Base-by-base conservation (phyloP, 768 basidiomycete species). In the Psilocybe sp. region DNA sequence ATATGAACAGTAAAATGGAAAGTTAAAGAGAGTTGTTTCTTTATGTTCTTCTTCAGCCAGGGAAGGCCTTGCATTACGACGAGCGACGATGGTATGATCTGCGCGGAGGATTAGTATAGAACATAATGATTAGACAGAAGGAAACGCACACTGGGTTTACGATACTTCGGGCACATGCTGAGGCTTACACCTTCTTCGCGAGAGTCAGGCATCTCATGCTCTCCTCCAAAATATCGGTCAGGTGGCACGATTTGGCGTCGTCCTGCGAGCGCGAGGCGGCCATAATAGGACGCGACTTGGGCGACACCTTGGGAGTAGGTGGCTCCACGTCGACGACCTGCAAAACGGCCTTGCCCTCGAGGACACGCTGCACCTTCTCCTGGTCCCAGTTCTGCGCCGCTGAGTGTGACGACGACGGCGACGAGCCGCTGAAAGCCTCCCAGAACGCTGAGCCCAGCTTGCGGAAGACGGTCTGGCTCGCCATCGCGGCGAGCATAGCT, bases 301-400 rank as follows among this genome's bases (percentile, higher is more conserved):
- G 48, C 13, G 53, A 50, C 14, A 50, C 38, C 40, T 57, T 42
- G n/a, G 56, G 51, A 18, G 60, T 51, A 46, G 53, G 45, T 23
- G 62, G 72, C 58, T 89, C 88, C 51, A 92, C 74, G 64, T 92
- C 89, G 58, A 93, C 89, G 46, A 92, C 80, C 39, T 77, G 72
- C 53, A 92, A 73, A 32, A 91, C 87, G 2, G 91, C 91, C 58
- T 80, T 86, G 42, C 92, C 92, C 54, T 92, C 89, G 59, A 93
- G 71, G 41, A 94, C 87, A 59, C 77, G 81, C 59, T 85, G 72
- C 1, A 93, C 87, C 68, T 92, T 93, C 48, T 92, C 89, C 52
- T 82, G 76, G 62, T 92, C 89, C 64, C 67, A 65, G 20, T 67
- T 71, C 37, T 61, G 60, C 50, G 50, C 34, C 1, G 59, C 10